Base-by-base conservation (phyloP, 495 filamentous ascomycete genomes). In the Evernia prunastri region DNA sequence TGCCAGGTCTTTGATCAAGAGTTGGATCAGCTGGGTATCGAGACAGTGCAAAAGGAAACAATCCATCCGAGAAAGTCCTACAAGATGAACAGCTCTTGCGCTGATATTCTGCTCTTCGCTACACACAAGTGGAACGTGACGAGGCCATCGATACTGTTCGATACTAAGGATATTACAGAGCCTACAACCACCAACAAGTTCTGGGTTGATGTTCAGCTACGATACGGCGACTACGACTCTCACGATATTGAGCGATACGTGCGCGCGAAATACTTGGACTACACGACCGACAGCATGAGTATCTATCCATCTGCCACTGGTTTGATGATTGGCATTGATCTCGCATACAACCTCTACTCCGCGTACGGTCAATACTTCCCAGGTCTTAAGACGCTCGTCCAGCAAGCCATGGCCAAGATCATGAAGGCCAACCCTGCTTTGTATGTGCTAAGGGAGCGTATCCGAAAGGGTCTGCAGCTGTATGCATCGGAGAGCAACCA, bases 51-150 rank as follows among this genome's bases (percentile, higher is more conserved):
- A 74, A 99, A 99, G 78, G 95, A 99, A 79, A 97, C 94, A 0
- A 99, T 99, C 68, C 95, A 99, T 82, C 95, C 95, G 51, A 85
- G 95, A 83, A 99, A 99, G 76, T 97, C 94, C 0, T 99, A 99
- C 82, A 99, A 99, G 84, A 99, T 99, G 95, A 99, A 99, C 81
- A 97, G 92, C 73, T 97, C 94, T 51, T 99, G 95, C 75, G 95
- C 95, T 20, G 95, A 99, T 77, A 97, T 99, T 67, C 81, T 97
- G 53, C 85, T 99, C 47, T 99, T 99, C 72, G 95, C 95, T 23
- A 96, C 90, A 59, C 94, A 96, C 78, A 99, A 97, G 72, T 99
- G 95, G 95, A 97, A 96, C 67, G 92, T 97, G 49, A 96, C 92
- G 7, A 82, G 90, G 25, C 95, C 95, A 11, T 97, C 94, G 12